Evolutionary conservation across 2,329 filamentous ascomycete genomes (phyloP).

Genomic region (Epichloe amarillans): DNA sequence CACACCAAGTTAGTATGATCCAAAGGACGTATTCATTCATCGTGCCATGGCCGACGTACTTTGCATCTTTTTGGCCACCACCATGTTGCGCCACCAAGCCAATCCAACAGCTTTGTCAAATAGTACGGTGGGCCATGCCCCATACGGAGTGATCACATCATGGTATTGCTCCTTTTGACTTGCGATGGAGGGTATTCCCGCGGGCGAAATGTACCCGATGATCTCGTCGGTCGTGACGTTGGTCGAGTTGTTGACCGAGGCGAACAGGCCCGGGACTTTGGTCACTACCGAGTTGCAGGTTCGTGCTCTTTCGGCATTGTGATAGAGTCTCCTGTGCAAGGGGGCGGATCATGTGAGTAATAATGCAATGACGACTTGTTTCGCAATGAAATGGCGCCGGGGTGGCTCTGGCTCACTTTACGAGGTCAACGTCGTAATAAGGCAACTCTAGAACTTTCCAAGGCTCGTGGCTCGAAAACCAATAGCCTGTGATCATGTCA

Average conservation of each 20-base stretch:
- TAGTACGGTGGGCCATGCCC: conserved; percentile 23
- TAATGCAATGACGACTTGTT: neutral
- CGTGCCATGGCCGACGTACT: conserved; percentile 14
- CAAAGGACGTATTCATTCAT: neutral
- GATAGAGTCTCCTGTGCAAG: conserved; percentile 20
- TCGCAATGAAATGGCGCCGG: no score
- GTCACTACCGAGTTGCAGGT: conserved; percentile 28
- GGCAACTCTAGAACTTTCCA: conserved; percentile 30
- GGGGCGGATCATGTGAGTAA: neutral
- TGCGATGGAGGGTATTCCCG: conserved; percentile 26
- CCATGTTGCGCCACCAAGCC: conserved; percentile 31
- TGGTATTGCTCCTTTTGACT: conserved; percentile 26
- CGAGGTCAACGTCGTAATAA: conserved; percentile 27
- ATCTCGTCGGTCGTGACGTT: conserved; percentile 22
- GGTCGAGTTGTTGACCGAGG: conserved; percentile 29
- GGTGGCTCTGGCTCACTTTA: conserved; percentile 14
- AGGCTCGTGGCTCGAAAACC: conserved; percentile 28
- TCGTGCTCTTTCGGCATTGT: conserved; percentile 26
- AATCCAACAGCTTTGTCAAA: conserved; percentile 25
- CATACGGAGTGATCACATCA: conserved; percentile 28
- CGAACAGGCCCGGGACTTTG: conserved; percentile 23
- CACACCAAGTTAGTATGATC: neutral
- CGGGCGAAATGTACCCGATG: conserved; percentile 26
- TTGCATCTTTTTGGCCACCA: conserved; percentile 28
- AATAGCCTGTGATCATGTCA: conserved; percentile 15